Evolutionary conservation across 441 rosid genomes (phyloP).

Genomic region (Erodium trifolium): DNA sequence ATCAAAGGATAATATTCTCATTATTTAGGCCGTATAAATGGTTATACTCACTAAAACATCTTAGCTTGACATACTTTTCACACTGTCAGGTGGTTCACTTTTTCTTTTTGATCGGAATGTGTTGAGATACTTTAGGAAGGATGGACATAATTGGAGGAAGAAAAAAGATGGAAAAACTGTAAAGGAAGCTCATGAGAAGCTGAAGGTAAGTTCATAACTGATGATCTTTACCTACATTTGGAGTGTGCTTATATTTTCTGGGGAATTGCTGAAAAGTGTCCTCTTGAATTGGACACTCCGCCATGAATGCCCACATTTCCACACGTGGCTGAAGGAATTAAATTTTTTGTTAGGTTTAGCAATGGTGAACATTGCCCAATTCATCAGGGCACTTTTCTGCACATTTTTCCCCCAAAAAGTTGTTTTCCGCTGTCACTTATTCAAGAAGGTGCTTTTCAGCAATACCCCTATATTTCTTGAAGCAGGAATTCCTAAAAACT

Average conservation of each 20-base stretch:
- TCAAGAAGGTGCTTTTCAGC: no score
- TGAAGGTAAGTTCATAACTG: constrained; percentile 49
- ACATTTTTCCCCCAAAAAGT: no score
- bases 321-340: no score
- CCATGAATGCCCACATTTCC: no score
- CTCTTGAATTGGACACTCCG: no score
- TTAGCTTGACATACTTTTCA: constrained; percentile 1
- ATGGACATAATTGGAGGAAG: constrained; percentile 98
- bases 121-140: constrained; percentile 86
- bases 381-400: no score
- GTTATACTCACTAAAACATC: background rate
- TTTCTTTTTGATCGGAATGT: constrained; percentile 92
- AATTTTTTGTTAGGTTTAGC: no score
- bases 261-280: background rate
- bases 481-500: no score
- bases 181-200: constrained; percentile 96
- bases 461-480: no score
- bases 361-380: no score
- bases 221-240: background rate
- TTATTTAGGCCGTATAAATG: background rate
- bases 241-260: background rate
- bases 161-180: constrained; percentile 89
- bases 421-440: no score
- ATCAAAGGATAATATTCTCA: background rate
- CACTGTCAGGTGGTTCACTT: constrained; percentile 70